Evolutionary conservation across 1,139 yeast genomes (phyloP).

Genomic region (Saccharomyces hybrid): DNA sequence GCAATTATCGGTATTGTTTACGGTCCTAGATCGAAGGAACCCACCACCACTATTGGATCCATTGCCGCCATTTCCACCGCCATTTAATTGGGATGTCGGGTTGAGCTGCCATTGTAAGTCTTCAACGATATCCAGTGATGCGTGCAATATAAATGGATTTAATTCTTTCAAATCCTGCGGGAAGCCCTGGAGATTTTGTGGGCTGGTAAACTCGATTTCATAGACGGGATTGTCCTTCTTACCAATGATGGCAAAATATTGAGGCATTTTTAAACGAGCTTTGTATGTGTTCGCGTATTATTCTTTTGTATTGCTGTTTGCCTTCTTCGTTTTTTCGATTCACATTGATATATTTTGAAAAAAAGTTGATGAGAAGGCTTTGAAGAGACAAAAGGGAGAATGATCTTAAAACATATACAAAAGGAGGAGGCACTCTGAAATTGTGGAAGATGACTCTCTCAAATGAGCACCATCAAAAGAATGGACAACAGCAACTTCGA

Average conservation of each 20-base stretch:
- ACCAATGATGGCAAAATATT: conserved; percentile 83
- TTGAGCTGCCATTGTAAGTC: conserved; percentile 76
- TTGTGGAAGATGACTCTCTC: background rate
- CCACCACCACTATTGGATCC: conserved; percentile 8
- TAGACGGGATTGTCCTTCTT: conserved; percentile 80
- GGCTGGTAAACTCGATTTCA: conserved; percentile 60
- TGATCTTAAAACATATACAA: background rate
- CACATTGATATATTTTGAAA: background rate
- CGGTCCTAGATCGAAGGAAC: conserved; percentile 25
- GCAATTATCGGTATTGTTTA: conserved; percentile 32
- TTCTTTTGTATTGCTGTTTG: background rate
- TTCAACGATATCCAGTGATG: conserved; percentile 83
- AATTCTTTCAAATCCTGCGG: conserved; percentile 67
- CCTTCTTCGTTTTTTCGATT: background rate
- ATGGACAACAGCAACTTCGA: background rate
- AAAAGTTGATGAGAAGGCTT: background rate
- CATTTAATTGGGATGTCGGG: conserved; percentile 28
- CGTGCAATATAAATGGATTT: conserved; percentile 80
- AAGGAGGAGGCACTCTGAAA: background rate
- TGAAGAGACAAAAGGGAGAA: background rate
- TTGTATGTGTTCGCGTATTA: background rate
- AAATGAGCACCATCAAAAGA: background rate
- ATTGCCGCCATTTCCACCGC: conserved; percentile 5
- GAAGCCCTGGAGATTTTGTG: conserved; percentile 36
- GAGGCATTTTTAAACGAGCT: conserved; percentile 42